Evolutionary conservation across 2,329 filamentous ascomycete genomes (phyloP).

Genomic region (Cordyceps fumosorosea): DNA sequence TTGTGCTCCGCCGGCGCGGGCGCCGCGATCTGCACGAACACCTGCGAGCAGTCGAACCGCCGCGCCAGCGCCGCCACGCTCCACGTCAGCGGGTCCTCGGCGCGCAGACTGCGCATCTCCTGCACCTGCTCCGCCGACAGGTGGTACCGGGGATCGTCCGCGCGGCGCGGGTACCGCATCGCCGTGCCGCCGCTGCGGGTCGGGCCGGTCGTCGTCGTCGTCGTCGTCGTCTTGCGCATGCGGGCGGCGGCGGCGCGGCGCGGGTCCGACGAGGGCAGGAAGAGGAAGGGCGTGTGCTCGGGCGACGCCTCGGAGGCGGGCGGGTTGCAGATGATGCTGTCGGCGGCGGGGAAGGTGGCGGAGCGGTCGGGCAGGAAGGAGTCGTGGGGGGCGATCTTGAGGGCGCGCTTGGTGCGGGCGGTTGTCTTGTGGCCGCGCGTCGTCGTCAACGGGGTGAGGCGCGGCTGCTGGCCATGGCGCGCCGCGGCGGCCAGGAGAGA

Average conservation of each 20-base stretch:
- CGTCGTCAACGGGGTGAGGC: constrained; percentile 18
- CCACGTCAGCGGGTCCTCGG: constrained; percentile 48
- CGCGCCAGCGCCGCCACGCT: constrained; percentile 45
- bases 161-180: constrained; percentile 28
- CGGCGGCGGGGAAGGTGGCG: constrained; percentile 24
- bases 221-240: constrained; percentile 30
- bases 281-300: constrained; percentile 59
- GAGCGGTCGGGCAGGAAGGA: constrained; percentile 45
- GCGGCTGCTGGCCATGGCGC: background rate
- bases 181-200: constrained; percentile 22
- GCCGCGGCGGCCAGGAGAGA: constrained; percentile 24
- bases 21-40: constrained; percentile 54
- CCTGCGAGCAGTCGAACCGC: constrained; percentile 48
- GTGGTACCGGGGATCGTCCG: constrained; percentile 37
- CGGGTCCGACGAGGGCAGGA: constrained; percentile 52
- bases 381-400: constrained; percentile 54
- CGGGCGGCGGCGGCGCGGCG: constrained; percentile 44
- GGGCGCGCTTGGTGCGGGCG: constrained; percentile 47
- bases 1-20: constrained; percentile 42
- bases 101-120: constrained; percentile 52
- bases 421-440: constrained; percentile 43
- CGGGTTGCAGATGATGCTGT: constrained; percentile 51
- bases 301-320: constrained; percentile 50
- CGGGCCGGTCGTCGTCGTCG: constrained; percentile 17
- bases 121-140: constrained; percentile 48